Base-by-base conservation (phyloP, 75 land plant genomes). In the Selaginella tamariscina region DNA sequence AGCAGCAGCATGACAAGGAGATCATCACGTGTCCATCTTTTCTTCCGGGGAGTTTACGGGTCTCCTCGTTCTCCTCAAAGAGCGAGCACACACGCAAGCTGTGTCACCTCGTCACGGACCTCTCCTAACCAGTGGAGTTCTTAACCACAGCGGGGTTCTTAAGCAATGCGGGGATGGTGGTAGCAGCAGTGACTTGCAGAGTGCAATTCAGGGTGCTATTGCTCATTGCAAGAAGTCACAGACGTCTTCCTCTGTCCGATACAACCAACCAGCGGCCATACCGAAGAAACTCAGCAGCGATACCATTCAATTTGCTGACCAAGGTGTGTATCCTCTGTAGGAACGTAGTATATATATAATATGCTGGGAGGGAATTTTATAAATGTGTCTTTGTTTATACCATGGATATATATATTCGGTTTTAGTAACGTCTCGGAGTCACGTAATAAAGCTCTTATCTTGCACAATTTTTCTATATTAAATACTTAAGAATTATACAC, bases 1-100 rank as follows among this genome's bases (percentile, higher is more conserved):
- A 39, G 49, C 49, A 39, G 49, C 49, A 39, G 49, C 49, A 39
- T 15, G 49, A 39, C 49, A 39, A 39, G 49, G 49, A 39, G 49
- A 5, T 39, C 49, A 39, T 39, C 15, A 39, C 49, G 49, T 39
- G 49, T 15, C 49, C 49, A 15, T 39, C 49, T 5, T 39, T 39
- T 15, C 49, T 39, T 15, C 49, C 49, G 49, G 49, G 49, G 49
- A 39, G 49, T 15, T 15, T 39, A 5, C 49, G 49, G 49, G 49
- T 39, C 11, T 39, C 49, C 11, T 39, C 49, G 11, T 39, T 39
- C 49, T 39, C 49, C 11, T 39, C 49, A 15, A 15, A 39, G 49
- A 39, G 5, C 49, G 5, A 39, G 49, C 49, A 39, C 49, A 15
- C 49, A 39, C 15, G 49, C 49, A 5, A 39, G 49, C 49, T 39